These are phyloP conservation scores for Lippia alba DNA, from an alignment of 305 asterid genomes.

Conservation along the genomic window DNA sequence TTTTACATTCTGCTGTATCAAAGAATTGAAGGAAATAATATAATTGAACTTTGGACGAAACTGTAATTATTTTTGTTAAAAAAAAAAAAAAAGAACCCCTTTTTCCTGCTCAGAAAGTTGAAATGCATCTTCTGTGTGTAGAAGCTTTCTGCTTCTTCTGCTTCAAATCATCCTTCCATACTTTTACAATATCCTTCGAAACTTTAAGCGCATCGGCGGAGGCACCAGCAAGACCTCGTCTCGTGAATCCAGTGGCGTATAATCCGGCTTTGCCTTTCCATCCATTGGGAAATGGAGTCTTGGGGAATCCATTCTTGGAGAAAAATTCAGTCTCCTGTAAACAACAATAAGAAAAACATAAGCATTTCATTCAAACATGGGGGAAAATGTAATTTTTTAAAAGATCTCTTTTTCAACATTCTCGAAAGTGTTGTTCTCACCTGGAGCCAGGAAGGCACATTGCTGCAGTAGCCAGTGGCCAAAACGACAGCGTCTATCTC, in stretches of 20 bases:
- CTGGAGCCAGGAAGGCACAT: slow-evolving; percentile 75
- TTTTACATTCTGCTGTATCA: not conserved
- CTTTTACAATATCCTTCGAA: slow-evolving; percentile 60
- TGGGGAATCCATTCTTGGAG: slow-evolving; percentile 61
- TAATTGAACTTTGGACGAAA: not conserved
- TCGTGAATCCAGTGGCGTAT: slow-evolving; percentile 74
- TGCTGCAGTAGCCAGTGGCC: slow-evolving; percentile 79
- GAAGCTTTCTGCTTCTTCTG: slow-evolving; percentile 66
- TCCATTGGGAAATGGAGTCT: slow-evolving; percentile 59
- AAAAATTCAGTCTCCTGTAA: slow-evolving; percentile 40
- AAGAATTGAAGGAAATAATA: too few relatives aligned
- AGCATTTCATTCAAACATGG: too few relatives aligned
- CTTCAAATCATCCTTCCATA: slow-evolving; percentile 67
- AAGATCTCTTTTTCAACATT: too few relatives aligned
- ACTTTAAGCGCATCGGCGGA: slow-evolving; percentile 70
- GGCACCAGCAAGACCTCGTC: slow-evolving; percentile 74
- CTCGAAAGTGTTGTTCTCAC: slow-evolving; percentile 37
- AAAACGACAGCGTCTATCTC: slow-evolving; percentile 61
- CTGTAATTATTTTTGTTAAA: too few relatives aligned
- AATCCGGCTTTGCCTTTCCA: slow-evolving; percentile 47
- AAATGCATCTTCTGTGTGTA: slow-evolving; percentile 69
- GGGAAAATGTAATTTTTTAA: too few relatives aligned
- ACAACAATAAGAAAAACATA: not conserved
- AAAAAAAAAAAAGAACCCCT: not conserved
- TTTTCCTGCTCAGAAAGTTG: slow-evolving; percentile 48